Base-by-base conservation (phyloP, 306 rosid genomes). In the Cicer pinnatifidum region DNA sequence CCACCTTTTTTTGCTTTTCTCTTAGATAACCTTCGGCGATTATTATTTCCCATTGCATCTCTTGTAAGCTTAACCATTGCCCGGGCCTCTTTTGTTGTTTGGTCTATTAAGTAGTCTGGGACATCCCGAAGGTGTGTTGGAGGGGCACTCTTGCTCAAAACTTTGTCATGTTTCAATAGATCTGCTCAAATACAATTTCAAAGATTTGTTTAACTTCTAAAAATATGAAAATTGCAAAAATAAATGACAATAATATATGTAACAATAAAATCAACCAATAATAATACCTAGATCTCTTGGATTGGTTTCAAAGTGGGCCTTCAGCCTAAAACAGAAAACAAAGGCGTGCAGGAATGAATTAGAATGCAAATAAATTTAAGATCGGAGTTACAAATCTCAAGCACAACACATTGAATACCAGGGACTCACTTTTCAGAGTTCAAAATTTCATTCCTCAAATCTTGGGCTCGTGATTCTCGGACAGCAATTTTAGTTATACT, bases 391-490 rank as follows among this genome's bases (percentile, higher is more conserved):
- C 19, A 71, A 20, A 54, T 66, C 80, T 43, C 48, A 19, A 48
- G 38, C 58, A 48, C 17, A 11, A 33, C 41, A 44, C 35, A 54
- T 67, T 40, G 1, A 20, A 74, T 33, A 39, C 69, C 70, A 13
- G 20, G 6, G 58, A 78, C 97, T 91, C 84, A 94, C 99, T 91
- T 91, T 83, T 89, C 89, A 19, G 96, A 91, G 86, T 94, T 91
- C 38, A 91, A 83, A 85, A 94, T 91, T 86, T 94, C 99, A 62
- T 91, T 94, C 84, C 95, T 87, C 84, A 94, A 85, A 87, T 91
- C 99, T 81, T 83, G 92, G 71, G 96, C 96, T 44, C 96, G 89
- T 38, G 96, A 83, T 79, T 91, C 96, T 77, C 96, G 86, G 43
- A 94, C 87, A 10, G 96, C 96, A 75, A 91, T 40, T 84, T 81